These are phyloP conservation scores for Ceriops zippeliana DNA, from an alignment of 345 rosid species.

Conservation along the genomic window DNA sequence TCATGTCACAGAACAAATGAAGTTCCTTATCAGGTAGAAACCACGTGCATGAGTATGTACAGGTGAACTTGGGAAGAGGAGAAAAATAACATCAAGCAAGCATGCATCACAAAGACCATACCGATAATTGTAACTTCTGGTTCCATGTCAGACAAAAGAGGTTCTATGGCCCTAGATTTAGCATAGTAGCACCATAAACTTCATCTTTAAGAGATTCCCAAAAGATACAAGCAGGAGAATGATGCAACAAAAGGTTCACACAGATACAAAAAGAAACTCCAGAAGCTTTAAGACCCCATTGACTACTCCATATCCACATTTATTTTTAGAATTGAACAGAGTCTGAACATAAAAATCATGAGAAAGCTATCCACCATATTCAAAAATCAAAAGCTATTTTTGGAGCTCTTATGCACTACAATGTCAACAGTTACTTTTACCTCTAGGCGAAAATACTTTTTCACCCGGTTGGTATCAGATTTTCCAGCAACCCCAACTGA, in stretches of 20 bases:
- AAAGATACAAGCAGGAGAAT: not conserved
- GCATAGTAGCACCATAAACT: too few species aligned
- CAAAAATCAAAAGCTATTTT: not conserved
- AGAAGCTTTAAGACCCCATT: not conserved
- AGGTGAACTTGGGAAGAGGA: too few species aligned
- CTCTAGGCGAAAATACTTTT: constrained; percentile 70
- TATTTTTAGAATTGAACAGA: not conserved
- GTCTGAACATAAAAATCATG: not conserved
- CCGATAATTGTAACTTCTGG: not conserved
- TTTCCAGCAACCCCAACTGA: constrained; percentile 69
- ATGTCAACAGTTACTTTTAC: constrained; percentile 24
- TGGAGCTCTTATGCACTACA: not conserved
- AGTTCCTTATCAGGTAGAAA: not conserved
- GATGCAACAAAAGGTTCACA: not conserved
- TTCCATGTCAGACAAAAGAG: not conserved
- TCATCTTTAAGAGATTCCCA: not conserved
- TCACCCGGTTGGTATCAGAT: constrained; percentile 45
- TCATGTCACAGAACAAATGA: not conserved
- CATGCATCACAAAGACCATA: too few species aligned
- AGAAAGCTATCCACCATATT: not conserved
- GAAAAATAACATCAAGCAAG: too few species aligned
- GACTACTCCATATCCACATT: not conserved
- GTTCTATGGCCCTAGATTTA: not conserved
- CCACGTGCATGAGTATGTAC: too few species aligned
- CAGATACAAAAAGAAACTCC: not conserved